Conservation (phyloP, 495 filamentous ascomycete species). For the Cetradonia linearis region DNA sequence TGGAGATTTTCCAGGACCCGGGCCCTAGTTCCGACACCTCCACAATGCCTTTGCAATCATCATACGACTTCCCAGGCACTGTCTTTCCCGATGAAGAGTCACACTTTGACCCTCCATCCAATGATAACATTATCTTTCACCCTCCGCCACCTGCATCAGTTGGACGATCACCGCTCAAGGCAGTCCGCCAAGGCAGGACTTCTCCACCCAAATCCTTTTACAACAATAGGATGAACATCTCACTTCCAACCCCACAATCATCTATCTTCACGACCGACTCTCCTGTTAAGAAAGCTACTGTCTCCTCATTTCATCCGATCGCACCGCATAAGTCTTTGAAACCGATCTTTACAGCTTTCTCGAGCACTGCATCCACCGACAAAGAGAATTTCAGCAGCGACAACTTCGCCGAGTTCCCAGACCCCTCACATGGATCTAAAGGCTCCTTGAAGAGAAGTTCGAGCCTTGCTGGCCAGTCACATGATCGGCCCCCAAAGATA, state of each 20-base stretch:
- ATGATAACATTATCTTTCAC: constrained; percentile 43
- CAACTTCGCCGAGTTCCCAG: constrained; percentile 42
- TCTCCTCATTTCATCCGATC: constrained; percentile 47
- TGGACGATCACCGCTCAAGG: constrained; percentile 52
- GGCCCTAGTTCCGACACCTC: constrained; percentile 40
- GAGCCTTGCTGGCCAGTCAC: constrained; percentile 64
- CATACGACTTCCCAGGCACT: constrained; percentile 21
- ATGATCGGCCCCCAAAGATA: constrained; percentile 60
- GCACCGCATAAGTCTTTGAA: constrained; percentile 44
- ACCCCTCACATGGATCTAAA: constrained; percentile 50
- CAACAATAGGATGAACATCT: constrained; percentile 41
- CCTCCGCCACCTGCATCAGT: constrained; percentile 40
- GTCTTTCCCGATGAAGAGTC: constrained; percentile 36
- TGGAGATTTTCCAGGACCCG: constrained; percentile 57
- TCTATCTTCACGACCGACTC: constrained; percentile 70
- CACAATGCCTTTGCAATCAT: constrained; percentile 42
- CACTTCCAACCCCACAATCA: constrained; percentile 61
- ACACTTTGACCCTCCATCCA: constrained; percentile 24
- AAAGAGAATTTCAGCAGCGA: constrained; percentile 61
- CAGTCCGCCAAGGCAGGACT: constrained; percentile 36
- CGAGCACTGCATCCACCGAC: constrained; percentile 37
- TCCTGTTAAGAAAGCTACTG: constrained; percentile 63
- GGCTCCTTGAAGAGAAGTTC: constrained; percentile 54
- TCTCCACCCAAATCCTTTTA: constrained; percentile 33
- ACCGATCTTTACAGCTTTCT: constrained; percentile 54